These are phyloP conservation scores for Aspergillus sp. DNA, from an alignment of 2,329 filamentous ascomycete species.

Conservation along the genomic window DNA sequence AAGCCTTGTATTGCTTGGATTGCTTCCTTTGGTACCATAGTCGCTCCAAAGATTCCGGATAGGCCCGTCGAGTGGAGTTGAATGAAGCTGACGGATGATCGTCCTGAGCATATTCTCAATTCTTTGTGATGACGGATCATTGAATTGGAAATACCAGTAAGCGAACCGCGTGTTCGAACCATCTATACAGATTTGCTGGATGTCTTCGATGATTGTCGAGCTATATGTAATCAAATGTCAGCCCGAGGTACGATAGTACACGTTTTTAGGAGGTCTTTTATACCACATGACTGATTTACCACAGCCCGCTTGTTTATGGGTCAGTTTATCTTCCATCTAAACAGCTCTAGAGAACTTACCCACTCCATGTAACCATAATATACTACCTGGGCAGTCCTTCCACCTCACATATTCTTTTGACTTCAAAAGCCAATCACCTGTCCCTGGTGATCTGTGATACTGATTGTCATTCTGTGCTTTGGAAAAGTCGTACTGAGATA, in stretches of 20 bases:
- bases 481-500: background rate
- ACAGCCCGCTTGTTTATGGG: background rate
- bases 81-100: background rate
- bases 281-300: slow-evolving; percentile 9
- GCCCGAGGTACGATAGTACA: too few relatives aligned
- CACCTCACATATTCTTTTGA: background rate
- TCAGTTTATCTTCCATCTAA: background rate
- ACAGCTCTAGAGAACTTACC: background rate
- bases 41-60: background rate
- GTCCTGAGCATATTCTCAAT: background rate
- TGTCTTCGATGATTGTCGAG: background rate
- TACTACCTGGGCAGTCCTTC: background rate
- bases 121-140: background rate
- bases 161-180: background rate
- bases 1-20: background rate
- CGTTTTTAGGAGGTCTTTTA: background rate
- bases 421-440: slow-evolving; percentile 1
- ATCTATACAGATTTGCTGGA: background rate
- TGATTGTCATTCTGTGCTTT: background rate
- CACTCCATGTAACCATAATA: background rate
- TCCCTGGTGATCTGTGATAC: background rate
- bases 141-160: slow-evolving; percentile 1
- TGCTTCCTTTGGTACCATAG: background rate
- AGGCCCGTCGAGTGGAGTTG: background rate
- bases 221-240: background rate